Percentiles rank a stretch among this genome's conserved stretches.
phyloP scores from a whole-genome alignment of 495 filamentous ascomycete species.

The Aspergillus affinis region DNA sequence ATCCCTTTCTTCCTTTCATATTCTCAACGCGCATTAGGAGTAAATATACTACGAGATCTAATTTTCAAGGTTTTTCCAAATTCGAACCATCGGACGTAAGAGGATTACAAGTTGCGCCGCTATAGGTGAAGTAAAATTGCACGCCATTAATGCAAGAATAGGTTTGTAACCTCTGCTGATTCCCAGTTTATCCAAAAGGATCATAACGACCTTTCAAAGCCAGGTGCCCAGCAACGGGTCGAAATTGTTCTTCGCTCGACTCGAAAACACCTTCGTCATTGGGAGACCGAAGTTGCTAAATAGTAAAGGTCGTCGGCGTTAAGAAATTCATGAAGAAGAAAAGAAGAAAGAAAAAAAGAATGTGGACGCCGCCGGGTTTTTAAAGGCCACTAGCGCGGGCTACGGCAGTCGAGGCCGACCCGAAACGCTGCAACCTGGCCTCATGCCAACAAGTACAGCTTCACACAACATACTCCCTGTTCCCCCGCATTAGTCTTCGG shows the following conservation, averaged over 20 bases:
- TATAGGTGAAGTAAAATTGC: neutral
- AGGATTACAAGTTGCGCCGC: no score
- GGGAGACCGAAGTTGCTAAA: slow-evolving; percentile 53
- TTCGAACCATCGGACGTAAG: neutral
- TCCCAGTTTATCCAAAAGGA: slow-evolving; percentile 66
- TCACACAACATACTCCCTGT: slow-evolving; percentile 38
- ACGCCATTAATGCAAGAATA: neutral
- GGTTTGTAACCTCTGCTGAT: slow-evolving; percentile 76
- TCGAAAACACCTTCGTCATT: slow-evolving; percentile 62
- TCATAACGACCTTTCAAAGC: slow-evolving; percentile 67
- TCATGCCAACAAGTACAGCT: slow-evolving; percentile 32
- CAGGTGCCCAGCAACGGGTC: slow-evolving; percentile 79
- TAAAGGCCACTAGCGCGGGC: slow-evolving; percentile 31
- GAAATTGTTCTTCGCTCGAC: slow-evolving; percentile 64
- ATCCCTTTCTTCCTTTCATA: neutral
- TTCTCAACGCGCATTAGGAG: slow-evolving; percentile 9
- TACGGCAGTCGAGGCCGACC: slow-evolving; percentile 38
- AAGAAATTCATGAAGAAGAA: slow-evolving; percentile 37
- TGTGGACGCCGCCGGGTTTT: slow-evolving; percentile 26
- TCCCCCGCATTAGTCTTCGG: slow-evolving; percentile 26
- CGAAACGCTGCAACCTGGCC: slow-evolving; percentile 51
- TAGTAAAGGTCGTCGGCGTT: slow-evolving; percentile 50
- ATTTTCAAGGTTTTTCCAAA: neutral
- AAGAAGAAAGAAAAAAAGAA: slow-evolving; percentile 30
- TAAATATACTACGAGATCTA: neutral